Conservation (phyloP, 352 stramenopile species). For the Pythium phragmitis region DNA sequence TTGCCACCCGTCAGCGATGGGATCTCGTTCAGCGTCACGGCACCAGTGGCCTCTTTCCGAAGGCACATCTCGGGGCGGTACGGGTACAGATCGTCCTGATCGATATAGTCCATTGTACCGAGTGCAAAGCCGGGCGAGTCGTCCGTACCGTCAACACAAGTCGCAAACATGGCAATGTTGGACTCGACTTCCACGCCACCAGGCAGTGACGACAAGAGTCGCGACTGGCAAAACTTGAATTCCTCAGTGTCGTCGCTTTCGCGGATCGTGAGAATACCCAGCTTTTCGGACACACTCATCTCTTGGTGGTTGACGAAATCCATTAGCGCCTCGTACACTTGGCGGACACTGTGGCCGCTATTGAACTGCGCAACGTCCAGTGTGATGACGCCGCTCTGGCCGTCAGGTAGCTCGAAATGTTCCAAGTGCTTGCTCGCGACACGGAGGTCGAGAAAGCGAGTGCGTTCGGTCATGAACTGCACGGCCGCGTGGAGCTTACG, state of each 20-base stretch:
- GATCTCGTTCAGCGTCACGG: slow-evolving; percentile 9
- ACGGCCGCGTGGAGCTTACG: slow-evolving; percentile 5
- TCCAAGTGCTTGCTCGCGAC: not conserved
- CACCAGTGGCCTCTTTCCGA: slow-evolving; percentile 5
- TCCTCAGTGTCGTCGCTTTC: slow-evolving; percentile 15
- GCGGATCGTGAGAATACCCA: slow-evolving; percentile 24
- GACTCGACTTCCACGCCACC: slow-evolving; percentile 21
- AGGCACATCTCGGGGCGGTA: slow-evolving; percentile 4
- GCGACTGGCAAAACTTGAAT: not conserved
- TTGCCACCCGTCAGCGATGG: not conserved
- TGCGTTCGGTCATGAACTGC: slow-evolving; percentile 12
- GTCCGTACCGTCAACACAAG: not conserved
- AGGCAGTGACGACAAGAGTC: slow-evolving; percentile 11
- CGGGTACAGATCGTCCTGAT: slow-evolving; percentile 21
- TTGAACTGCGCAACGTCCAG: slow-evolving; percentile 6
- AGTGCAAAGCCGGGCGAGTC: slow-evolving; percentile 1
- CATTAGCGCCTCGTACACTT: slow-evolving; percentile 18
- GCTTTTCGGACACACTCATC: slow-evolving; percentile 23
- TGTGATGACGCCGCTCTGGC: slow-evolving; percentile 1
- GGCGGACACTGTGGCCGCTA: not conserved
- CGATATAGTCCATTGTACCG: slow-evolving; percentile 7
- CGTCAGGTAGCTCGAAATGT: slow-evolving; percentile 2
- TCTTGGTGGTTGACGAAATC: slow-evolving; percentile 20
- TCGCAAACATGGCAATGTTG: slow-evolving; percentile 20
- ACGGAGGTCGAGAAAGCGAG: slow-evolving; percentile 6